phyloP scores from a whole-genome alignment of 371 early-diverging fungal species.

The Chytridium lagenaria region DNA sequence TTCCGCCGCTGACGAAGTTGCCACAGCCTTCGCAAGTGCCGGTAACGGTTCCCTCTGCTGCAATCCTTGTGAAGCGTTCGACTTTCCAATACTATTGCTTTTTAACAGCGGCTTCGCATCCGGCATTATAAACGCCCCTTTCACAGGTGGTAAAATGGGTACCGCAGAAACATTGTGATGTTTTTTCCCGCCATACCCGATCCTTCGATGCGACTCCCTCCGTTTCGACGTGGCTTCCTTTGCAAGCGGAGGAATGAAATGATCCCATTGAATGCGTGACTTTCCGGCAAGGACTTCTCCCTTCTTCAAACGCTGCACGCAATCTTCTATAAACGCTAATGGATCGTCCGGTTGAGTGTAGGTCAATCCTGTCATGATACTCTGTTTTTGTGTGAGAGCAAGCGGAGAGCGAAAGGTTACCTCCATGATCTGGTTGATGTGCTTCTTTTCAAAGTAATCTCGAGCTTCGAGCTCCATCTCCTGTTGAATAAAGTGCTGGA shows the following conservation, averaged over 20 bases:
- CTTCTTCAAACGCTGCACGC: conserved; percentile 40
- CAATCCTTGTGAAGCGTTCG: conserved; percentile 1
- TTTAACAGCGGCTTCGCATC: conserved; percentile 30
- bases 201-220: conserved; percentile 17
- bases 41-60: conserved; percentile 7
- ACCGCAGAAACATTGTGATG: conserved; percentile 10
- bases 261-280: conserved; percentile 44
- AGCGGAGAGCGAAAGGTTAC: too few relatives aligned
- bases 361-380: conserved; percentile 48
- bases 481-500: conserved; percentile 15
- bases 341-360: conserved; percentile 50
- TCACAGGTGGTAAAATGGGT: conserved; percentile 19
- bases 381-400: conserved; percentile 35
- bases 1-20: not conserved
- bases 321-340: conserved; percentile 51
- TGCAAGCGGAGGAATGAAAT: conserved; percentile 39
- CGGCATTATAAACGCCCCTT: conserved; percentile 30
- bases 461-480: conserved; percentile 36
- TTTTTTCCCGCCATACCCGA: not conserved
- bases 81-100: not conserved
- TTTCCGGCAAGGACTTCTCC: conserved; percentile 37
- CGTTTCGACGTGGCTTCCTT: conserved; percentile 27
- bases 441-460: conserved; percentile 47
- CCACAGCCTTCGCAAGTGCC: not conserved
- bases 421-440: conserved; percentile 48